A percentile compares a stretch with the other conserved stretches of the same genome.
Evolutionary conservation across 1,284 basidiomycete species (phyloP).

Genomic region (Ceratobasidium sp.): DNA sequence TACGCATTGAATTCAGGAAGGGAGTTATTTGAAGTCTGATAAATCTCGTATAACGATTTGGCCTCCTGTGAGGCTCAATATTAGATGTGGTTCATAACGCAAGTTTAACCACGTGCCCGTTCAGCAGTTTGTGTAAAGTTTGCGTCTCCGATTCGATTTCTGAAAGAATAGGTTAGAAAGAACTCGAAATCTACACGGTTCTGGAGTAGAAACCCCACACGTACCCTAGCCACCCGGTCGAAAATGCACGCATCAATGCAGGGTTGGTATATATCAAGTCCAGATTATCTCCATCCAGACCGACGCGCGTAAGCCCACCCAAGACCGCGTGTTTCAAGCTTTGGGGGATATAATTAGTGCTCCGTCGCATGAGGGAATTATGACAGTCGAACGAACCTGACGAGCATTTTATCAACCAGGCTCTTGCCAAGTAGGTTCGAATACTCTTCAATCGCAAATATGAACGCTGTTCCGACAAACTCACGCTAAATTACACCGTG

Average conservation of each 20-base stretch:
- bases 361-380: background rate
- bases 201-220: background rate
- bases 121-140: slow-evolving; percentile 32
- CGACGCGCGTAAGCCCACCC: slow-evolving; percentile 21
- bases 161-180: background rate
- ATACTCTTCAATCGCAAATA: slow-evolving; percentile 31
- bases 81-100: background rate
- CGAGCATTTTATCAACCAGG: slow-evolving; percentile 19
- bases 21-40: slow-evolving; percentile 19
- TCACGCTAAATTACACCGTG: slow-evolving; percentile 3
- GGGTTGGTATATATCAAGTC: slow-evolving; percentile 33
- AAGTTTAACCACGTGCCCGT: background rate
- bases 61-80: background rate
- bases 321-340: slow-evolving; percentile 26
- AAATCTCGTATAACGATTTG: slow-evolving; percentile 8
- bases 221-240: slow-evolving; percentile 29
- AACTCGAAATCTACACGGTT: too few relatives aligned
- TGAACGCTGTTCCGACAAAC: slow-evolving; percentile 29
- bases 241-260: slow-evolving; percentile 28
- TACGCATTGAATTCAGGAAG: slow-evolving; percentile 23
- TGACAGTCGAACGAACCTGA: background rate
- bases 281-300: slow-evolving; percentile 26
- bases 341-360: background rate
- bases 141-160: slow-evolving; percentile 27
- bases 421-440: slow-evolving; percentile 7